Percentiles rank a stretch among this genome's conserved stretches.
These are phyloP conservation scores for Tephrocybe sp. DNA, from an alignment of 768 basidiomycete species.

Conservation along the genomic window DNA sequence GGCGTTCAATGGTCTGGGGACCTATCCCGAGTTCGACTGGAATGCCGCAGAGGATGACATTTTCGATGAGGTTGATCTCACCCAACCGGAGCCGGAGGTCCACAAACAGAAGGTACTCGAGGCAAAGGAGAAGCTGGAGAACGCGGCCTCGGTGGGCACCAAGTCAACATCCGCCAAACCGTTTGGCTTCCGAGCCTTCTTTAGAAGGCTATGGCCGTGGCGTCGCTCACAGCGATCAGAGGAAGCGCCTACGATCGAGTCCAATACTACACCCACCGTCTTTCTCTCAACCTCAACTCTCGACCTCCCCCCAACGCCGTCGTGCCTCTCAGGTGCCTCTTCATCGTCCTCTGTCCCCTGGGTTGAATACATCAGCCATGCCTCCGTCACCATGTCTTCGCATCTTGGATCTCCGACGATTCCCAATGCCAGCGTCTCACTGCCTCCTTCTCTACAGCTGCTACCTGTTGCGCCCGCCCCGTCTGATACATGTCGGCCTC, in stretches of 20 bases:
- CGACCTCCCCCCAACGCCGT: not conserved
- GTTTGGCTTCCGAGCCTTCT: not conserved
- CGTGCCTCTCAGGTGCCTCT: not conserved
- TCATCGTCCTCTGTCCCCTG: not conserved
- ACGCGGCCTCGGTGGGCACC: not conserved
- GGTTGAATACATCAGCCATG: not conserved
- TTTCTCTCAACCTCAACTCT: not conserved
- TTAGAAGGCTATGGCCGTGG: not conserved
- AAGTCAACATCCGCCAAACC: not conserved
- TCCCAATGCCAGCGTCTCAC: not conserved
- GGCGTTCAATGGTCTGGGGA: slow-evolving; percentile 1
- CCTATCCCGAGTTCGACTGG: slow-evolving; percentile 8
- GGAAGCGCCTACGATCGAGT: not conserved
- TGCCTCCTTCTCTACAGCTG: not conserved
- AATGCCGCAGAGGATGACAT: not conserved
- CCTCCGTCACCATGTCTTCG: not conserved
- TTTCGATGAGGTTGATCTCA: not conserved
- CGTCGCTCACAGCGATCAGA: not conserved
- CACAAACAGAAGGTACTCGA: no score
- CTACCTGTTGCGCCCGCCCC: no score
- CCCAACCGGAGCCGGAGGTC: not conserved
- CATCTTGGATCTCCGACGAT: not conserved
- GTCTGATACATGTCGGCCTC: no score
- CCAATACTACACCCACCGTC: not conserved
- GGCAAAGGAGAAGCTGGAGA: not conserved